Evolutionary conservation across 805 yeast species (phyloP).

Genomic region (Sporopachydermia quercuum): DNA sequence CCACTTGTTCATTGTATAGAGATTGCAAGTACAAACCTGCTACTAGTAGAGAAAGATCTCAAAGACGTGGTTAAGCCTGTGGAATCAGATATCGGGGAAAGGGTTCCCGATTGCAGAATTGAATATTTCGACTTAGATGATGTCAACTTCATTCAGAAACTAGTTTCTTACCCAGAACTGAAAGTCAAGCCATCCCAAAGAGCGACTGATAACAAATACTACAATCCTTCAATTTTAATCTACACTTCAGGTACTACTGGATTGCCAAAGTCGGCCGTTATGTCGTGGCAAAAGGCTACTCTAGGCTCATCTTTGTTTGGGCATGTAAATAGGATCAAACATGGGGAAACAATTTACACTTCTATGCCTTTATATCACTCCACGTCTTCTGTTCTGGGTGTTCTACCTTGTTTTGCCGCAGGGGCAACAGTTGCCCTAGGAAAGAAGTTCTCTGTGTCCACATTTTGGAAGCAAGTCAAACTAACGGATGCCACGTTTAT

Average conservation of each 20-base stretch:
- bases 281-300: constrained; percentile 78
- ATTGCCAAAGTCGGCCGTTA: constrained; percentile 81
- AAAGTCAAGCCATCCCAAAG: constrained; percentile 24
- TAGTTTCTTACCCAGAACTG: background rate
- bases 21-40: constrained; percentile 45
- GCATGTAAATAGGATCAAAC: constrained; percentile 43
- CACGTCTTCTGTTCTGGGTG: constrained; percentile 80
- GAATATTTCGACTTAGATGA: constrained; percentile 39
- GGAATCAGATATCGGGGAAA: constrained; percentile 24
- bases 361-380: constrained; percentile 96
- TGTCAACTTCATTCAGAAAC: constrained; percentile 22
- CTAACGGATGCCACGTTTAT: constrained; percentile 59
- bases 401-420: constrained; percentile 38
- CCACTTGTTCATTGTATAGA: constrained; percentile 72
- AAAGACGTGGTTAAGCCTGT: constrained; percentile 35
- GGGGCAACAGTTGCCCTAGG: constrained; percentile 74
- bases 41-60: constrained; percentile 66
- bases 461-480: constrained; percentile 83
- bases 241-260: constrained; percentile 95
- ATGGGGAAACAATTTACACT: constrained; percentile 50
- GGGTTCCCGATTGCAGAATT: constrained; percentile 26
- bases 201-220: constrained; percentile 41
- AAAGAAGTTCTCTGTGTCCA: constrained; percentile 66
- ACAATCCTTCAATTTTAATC: constrained; percentile 54
- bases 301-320: constrained; percentile 63